Base-by-base conservation (phyloP, 2,329 filamentous ascomycete genomes). In the Fusarium sacchari region DNA sequence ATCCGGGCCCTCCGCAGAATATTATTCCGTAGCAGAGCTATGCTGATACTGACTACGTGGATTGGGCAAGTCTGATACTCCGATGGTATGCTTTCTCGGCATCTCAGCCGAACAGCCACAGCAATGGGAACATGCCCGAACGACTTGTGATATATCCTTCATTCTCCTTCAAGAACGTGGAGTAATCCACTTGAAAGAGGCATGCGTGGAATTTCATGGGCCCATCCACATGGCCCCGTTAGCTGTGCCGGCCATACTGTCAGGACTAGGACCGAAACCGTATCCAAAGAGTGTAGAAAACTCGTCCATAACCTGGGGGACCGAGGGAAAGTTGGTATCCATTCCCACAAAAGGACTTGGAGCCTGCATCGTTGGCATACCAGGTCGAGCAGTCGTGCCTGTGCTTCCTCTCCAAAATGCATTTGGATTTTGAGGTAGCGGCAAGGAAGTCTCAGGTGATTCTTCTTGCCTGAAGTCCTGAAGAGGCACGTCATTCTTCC, bases 241-340 rank as follows among this genome's bases (percentile, higher is more conserved):
- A 40, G 66, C 67, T 26, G 72, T 73, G 28, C 76, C 75, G 39
- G 69, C 72, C 70, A 78, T 78, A 37, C 67, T 78, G 47, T 80
- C 78, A 32, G 78, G 75, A 58, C 77, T 80, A n/a, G 78, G 76
- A 17, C 79, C 79, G 63, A 80, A 80, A 7, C 79, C 78, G 24
- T 79, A 79, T 12, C 79, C 79, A 56, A 80, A 80, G 37, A 80
- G 74, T 1, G 78, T 78, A 11, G 80, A 81, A 64, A 83, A 82
- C 59, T 83, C 80, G 64, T 83, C 82, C 69, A 83, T 71, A 7
- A 79, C 82, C 59, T 82, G 81, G n/a, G 81, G 82, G 52, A 83
- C 81, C 10, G 81, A 81, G 7, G 81, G 81, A 56, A 83, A 81
- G 44, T 77, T 81, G 42, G 81, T 72, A 52, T 83, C 82, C 58